Evolutionary conservation across 1,139 yeast genomes (phyloP), one percentile per base, ranked within the genome.

Genomic region (Geotrichum phurueaensis): DNA sequence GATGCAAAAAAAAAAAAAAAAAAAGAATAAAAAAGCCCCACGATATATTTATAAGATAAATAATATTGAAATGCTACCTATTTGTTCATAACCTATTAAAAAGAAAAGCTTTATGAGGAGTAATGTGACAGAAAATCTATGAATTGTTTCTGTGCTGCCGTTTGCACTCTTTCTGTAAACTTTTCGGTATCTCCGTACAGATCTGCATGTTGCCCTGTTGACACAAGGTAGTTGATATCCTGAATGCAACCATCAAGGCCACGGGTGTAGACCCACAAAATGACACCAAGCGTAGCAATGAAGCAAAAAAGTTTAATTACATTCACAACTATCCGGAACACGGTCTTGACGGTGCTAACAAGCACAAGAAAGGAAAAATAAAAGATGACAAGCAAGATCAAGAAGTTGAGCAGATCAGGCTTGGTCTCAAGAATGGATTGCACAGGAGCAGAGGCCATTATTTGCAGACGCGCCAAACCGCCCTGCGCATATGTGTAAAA

Each of bases 351-450:
- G 18, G 73, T 65, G 55, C 71, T 68, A 31, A 64, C 62, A 31
- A 73, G 57, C 13, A 73, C 64, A 45, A 68, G 60, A 51, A 73
- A 63, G 45, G 74, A 68, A 9, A 73, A 52, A 61, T 70, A 73
- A 25, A 73, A 63, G 18, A 70, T 62, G 15, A 67, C 53, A 22
- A 72, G 62, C 52, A 68, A 61, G 36, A 70, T 53, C 18, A 69
- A 56, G 18, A 71, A 53, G 22, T 70, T 63, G 39, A 67, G 52
- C 43, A 71, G 64, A 60, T 70, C 73, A 7, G 70, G 69, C 47
- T 68, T 63, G 18, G 69, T 58, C 27, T 55, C 56, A 36, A 67
- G 36, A 7, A 67, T 65, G n/a, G 58, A 54, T 54, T 58, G 56
- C 48, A 66, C 54, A 2, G 62, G 57, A 7, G 66, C 66, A 13